Conservation (phyloP, 2,329 filamentous ascomycete genomes). For the Achaetomium macrosporum region DNA sequence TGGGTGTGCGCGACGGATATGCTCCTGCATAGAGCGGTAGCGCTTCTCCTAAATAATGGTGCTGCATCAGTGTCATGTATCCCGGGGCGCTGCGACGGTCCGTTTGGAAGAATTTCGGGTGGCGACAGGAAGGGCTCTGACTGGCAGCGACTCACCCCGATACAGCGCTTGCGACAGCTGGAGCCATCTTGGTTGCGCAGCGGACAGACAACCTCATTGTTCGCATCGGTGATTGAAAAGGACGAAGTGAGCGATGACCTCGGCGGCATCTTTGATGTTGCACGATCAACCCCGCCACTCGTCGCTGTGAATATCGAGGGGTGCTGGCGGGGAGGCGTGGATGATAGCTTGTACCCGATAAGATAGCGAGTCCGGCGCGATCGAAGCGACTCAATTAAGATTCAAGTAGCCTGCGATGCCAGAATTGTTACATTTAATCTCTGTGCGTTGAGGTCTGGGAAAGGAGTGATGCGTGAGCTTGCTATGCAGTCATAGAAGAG, state of each 20-base stretch:
- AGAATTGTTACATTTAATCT: slow-evolving; percentile 26
- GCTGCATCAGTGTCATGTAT: slow-evolving; percentile 20
- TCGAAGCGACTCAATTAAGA: slow-evolving; percentile 21
- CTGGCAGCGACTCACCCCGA: slow-evolving; percentile 91
- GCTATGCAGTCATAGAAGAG: slow-evolving; percentile 26
- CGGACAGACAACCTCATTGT: slow-evolving; percentile 95
- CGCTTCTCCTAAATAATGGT: slow-evolving; percentile 31
- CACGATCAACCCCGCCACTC: slow-evolving; percentile 43
- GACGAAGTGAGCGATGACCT: slow-evolving; percentile 81
- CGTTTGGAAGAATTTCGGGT: neutral
- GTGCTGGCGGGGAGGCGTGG: slow-evolving; percentile 18
- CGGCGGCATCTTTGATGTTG: slow-evolving; percentile 67
- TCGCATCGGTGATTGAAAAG: slow-evolving; percentile 86
- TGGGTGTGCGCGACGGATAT: slow-evolving; percentile 93
- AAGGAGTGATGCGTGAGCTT: slow-evolving; percentile 16
- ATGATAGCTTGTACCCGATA: slow-evolving; percentile 24
- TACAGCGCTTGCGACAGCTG: slow-evolving; percentile 93
- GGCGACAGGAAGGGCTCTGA: slow-evolving; percentile 2
- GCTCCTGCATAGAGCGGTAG: slow-evolving; percentile 98
- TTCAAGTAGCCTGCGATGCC: slow-evolving; percentile 18
- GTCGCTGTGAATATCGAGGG: slow-evolving; percentile 10
- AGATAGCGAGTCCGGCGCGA: slow-evolving; percentile 15
- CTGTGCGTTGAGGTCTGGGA: slow-evolving; percentile 17
- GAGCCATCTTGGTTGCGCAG: slow-evolving; percentile 94
- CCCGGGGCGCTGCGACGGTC: neutral